Evolutionary conservation across 495 filamentous ascomycete species (phyloP).

Genomic region (Talaromyces liani): DNA sequence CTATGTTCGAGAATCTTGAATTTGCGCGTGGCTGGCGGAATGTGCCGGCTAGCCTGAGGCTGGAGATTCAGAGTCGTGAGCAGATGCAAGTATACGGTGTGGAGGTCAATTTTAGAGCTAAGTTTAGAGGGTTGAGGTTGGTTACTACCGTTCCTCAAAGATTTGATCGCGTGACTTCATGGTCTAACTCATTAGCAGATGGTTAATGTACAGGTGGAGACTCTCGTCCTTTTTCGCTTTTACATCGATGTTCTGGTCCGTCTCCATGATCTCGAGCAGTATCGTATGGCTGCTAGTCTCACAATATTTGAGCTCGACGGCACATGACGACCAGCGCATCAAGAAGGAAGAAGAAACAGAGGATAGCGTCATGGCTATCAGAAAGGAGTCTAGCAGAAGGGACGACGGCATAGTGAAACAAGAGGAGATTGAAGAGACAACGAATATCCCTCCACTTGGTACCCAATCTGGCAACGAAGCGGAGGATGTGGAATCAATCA

Average conservation of each 20-base stretch:
- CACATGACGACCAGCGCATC: background rate
- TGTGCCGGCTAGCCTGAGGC: slow-evolving; percentile 47
- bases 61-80: slow-evolving; percentile 62
- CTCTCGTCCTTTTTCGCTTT: slow-evolving; percentile 60
- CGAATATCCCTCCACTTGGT: slow-evolving; percentile 4
- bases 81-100: slow-evolving; percentile 69
- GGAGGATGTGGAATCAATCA: slow-evolving; percentile 1
- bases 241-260: slow-evolving; percentile 63
- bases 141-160: background rate
- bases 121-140: slow-evolving; percentile 62
- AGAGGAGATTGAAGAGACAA: slow-evolving; percentile 7
- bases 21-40: slow-evolving; percentile 51
- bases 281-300: slow-evolving; percentile 51
- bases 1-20: slow-evolving; percentile 62
- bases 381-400: background rate
- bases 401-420: slow-evolving; percentile 1
- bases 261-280: slow-evolving; percentile 54
- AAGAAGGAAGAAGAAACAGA: background rate
- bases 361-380: background rate
- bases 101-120: slow-evolving; percentile 58
- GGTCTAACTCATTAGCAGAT: slow-evolving; percentile 30
- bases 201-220: slow-evolving; percentile 79
- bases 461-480: slow-evolving; percentile 1
- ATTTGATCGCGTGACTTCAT: background rate
- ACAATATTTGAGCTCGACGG: slow-evolving; percentile 18